Percentiles rank a stretch among this genome's conserved stretches.
Evolutionary conservation across 78 protist species (phyloP).

Genomic region (Guillardia theta): DNA sequence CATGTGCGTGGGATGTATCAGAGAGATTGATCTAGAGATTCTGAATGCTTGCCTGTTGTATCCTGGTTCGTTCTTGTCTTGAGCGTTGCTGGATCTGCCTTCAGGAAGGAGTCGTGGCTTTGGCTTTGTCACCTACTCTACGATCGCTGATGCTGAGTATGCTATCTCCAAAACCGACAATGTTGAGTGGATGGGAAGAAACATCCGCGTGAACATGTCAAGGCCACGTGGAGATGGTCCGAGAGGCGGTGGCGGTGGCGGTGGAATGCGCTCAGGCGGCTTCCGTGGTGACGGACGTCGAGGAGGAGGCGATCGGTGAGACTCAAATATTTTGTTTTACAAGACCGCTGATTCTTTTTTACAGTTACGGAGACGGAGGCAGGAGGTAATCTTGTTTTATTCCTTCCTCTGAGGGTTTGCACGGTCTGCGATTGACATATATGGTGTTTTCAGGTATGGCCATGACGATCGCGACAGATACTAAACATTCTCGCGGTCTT

Average conservation of each 20-base stretch:
- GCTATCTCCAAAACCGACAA: slow-evolving; percentile 34
- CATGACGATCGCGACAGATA: too few species aligned
- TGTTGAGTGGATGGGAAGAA: slow-evolving; percentile 22
- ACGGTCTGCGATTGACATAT: too few species aligned
- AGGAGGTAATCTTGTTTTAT: background rate
- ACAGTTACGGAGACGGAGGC: background rate
- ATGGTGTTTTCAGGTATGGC: too few species aligned
- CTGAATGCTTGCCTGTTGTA: too few species aligned
- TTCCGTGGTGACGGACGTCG: background rate
- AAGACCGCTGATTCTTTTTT: too few species aligned
- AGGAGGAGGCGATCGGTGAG: background rate
- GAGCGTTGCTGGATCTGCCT: background rate
- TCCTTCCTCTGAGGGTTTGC: background rate
- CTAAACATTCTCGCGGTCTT: too few species aligned
- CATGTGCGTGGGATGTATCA: too few species aligned
- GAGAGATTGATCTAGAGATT: too few species aligned
- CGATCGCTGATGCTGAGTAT: background rate
- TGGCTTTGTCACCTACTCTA: background rate
- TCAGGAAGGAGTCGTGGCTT: slow-evolving; percentile 1
- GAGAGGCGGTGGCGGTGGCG: background rate
- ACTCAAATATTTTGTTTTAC: too few species aligned
- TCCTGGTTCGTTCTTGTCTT: background rate
- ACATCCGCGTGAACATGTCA: background rate
- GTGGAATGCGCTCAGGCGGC: background rate
- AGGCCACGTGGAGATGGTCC: background rate